A percentile compares a stretch with the other conserved stretches of the same genome.
Evolutionary conservation across 257 asterid genomes (phyloP).

Genomic region (Linderniella brevidens): DNA sequence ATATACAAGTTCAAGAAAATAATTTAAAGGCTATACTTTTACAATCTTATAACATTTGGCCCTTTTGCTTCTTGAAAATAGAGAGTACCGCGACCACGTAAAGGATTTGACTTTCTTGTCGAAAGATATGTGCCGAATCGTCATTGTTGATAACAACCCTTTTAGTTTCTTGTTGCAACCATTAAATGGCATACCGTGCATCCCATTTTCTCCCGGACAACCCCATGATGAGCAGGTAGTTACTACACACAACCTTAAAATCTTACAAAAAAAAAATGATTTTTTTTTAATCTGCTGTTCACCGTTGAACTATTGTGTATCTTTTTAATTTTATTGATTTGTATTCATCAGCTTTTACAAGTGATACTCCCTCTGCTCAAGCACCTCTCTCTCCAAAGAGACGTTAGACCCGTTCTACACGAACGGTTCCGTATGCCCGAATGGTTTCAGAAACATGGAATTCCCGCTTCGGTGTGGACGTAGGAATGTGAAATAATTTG

Average conservation of each 20-base stretch:
- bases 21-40: no score
- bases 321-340: neutral
- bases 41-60: no score
- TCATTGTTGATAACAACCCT: constrained; percentile 89
- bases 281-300: no score
- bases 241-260: constrained; percentile 1
- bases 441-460: constrained; percentile 81
- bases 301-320: no score
- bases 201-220: constrained; percentile 46
- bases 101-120: constrained; percentile 70
- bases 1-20: no score
- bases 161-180: constrained; percentile 95
- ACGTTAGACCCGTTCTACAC: constrained; percentile 51
- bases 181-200: constrained; percentile 82
- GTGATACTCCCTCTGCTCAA: constrained; percentile 88
- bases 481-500: constrained; percentile 26
- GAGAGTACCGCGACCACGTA: constrained; percentile 86
- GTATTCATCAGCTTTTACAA: constrained; percentile 50
- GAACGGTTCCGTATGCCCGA: constrained; percentile 89
- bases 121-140: constrained; percentile 50
- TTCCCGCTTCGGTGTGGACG: constrained; percentile 50
- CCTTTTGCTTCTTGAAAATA: constrained; percentile 11
- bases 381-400: constrained; percentile 74
- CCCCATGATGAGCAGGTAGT: constrained; percentile 76
- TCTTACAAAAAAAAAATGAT: constrained; percentile 13